Evolutionary conservation across 2,329 filamentous ascomycete genomes (phyloP), one percentile per base, ranked within the genome.

Genomic region (Xylaria multiplex): DNA sequence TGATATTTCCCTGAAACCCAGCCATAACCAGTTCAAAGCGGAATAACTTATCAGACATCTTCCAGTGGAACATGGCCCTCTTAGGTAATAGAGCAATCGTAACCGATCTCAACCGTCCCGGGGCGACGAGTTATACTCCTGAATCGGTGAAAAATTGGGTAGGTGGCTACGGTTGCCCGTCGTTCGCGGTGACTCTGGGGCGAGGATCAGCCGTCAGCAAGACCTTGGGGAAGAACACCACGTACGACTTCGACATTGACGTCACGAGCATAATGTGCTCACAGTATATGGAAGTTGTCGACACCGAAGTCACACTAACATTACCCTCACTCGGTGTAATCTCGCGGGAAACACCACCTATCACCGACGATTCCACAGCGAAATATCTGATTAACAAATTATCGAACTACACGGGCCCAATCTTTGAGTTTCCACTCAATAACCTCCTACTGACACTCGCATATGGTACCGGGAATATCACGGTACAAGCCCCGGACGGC

Each of bases 81-180:
- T 11, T 2, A 5, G 61, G 65, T 6, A 67, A 64, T 24, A 40
- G 53, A 43, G 56, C 56, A 14, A 58, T 54, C 3, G 32, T 16
- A 7, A 67, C 62, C 4, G 53, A 67, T 27, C 22, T 53, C 6
- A 67, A 67, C 45, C 57, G 43, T 14, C 24, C 56, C 13, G 46
- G 8, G 1, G 65, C 65, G 9, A 9, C 22, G 16, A 30, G n/a
- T 3, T 67, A 49, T 11, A 13, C 55, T 3, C 49, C 56, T 8
- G 52, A 56, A 4, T 13, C 27, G 6, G 61, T 64, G 13, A 53
- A 55, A 2, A 65, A 67, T 48, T 64, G 57, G 61, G 65, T 61
- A 16, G 65, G 65, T 16, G 65, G 65, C 24, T 67, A 54, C 42
- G 65, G 65, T 9, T 67, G 65, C 22, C 65, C 65, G 13, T 67